Base-by-base conservation (phyloP, 208 protist species). In the Acanthamoeba castellanii region DNA sequence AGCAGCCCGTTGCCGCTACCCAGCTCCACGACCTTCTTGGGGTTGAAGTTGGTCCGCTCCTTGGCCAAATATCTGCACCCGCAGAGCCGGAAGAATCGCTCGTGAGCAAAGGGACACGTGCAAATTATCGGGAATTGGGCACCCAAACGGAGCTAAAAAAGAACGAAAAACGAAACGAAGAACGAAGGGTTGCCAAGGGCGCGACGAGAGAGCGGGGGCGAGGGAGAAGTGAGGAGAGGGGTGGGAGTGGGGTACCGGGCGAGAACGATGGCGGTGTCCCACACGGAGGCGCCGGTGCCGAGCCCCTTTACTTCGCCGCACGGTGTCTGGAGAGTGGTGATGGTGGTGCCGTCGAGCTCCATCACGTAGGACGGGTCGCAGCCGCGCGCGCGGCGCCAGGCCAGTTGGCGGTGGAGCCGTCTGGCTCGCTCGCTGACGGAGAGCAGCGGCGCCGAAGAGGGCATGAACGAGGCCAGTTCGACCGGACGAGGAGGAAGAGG, bases 201-300 rank as follows among this genome's bases (percentile, higher is more conserved):
- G 37, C 37, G 37, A 37, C 37, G 37, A 37, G 37, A 37, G 37
- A 0, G 37, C 0, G 50, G 50, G 50, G 7, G 47, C 47, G 11
- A 4, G 47, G 47, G 11, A 76, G 68, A 37, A 30, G 68, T 11
- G 68, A 66, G 37, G 82, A 27, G 37, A 45, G 45, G 14, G 50
- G 45, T 6, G 32, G 22, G 45, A 37, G 47, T 27, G 42, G 2
- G 16, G 25, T 74, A 92, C 87, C 64, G 16, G 7, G 87, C 55
- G 37, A 92, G 87, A 6, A 92, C 87, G 27, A 92, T 76, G 42
- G 87, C 87, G n/a, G 87, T 76, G 87, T 92, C 87, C 87, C 87
- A 92, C 52, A 92, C 87, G 11, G 64, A 78, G 59, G 87, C 87
- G 9, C 87, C 87, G 3, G 87, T 92, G 59, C 87, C 87, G 2